These are phyloP conservation scores for Rachicladosporium sp. DNA, from an alignment of 2,329 filamentous ascomycete species.

Conservation along the genomic window DNA sequence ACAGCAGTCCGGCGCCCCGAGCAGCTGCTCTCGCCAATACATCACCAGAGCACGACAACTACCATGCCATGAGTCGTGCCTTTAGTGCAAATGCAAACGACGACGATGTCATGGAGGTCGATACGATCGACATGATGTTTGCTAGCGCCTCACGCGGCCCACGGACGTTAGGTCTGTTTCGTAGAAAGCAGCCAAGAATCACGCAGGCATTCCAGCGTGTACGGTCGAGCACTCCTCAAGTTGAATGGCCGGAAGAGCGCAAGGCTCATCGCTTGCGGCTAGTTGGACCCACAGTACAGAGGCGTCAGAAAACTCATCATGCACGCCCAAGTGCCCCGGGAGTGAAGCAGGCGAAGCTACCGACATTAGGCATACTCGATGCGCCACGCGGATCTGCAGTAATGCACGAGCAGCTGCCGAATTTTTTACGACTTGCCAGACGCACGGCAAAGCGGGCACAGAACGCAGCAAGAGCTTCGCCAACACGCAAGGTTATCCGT, in stretches of 20 bases:
- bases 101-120: conserved; percentile 32
- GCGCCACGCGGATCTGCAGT: conserved; percentile 23
- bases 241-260: no score
- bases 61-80: no score
- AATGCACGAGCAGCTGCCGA: conserved; percentile 24
- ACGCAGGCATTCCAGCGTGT: conserved; percentile 20
- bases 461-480: conserved; percentile 40
- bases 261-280: no score
- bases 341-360: conserved; percentile 5
- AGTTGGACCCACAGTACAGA: no score
- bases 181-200: conserved; percentile 27
- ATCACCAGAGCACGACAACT: no score
- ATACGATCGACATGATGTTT: conserved; percentile 32
- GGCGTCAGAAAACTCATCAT: neutral
- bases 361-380: conserved; percentile 41
- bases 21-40: no score
- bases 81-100: conserved; percentile 6
- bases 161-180: conserved; percentile 9
- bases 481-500: conserved; percentile 39
- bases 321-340: neutral
- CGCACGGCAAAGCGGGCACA: conserved; percentile 37
- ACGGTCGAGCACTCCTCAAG: no score
- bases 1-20: no score
- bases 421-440: conserved; percentile 44
- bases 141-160: conserved; percentile 10